phyloP scores from a whole-genome alignment of 495 filamentous ascomycete species.

The Trichoderma erinaceum region DNA sequence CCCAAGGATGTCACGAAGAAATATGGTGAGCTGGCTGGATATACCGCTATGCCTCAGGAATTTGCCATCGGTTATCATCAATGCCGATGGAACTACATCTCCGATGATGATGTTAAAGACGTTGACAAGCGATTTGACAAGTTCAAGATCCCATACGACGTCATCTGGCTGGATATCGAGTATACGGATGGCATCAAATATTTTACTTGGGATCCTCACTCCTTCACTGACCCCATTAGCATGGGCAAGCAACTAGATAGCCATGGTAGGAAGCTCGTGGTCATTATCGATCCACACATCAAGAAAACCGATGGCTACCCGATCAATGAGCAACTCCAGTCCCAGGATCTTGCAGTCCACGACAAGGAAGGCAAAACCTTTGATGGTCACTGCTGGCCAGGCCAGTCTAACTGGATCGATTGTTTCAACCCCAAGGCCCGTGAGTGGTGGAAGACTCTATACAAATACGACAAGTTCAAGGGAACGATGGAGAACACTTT shows the following conservation, averaged over 20 bases:
- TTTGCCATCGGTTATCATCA: constrained; percentile 94
- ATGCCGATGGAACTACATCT: constrained; percentile 98
- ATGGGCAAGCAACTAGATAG: constrained; percentile 84
- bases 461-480: constrained; percentile 80
- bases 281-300: constrained; percentile 95
- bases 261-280: constrained; percentile 82
- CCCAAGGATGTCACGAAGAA: constrained; percentile 71
- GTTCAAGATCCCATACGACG: constrained; percentile 89
- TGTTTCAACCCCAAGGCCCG: constrained; percentile 82
- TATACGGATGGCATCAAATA: constrained; percentile 95
- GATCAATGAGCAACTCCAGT: constrained; percentile 73
- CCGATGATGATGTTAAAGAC: constrained; percentile 91
- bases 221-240: constrained; percentile 73
- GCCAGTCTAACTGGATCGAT: constrained; percentile 92
- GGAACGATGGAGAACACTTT: constrained; percentile 76
- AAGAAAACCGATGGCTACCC: constrained; percentile 78
- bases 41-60: constrained; percentile 79
- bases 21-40: constrained; percentile 93
- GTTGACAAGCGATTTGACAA: constrained; percentile 96
- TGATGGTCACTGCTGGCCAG: constrained; percentile 98
- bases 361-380: constrained; percentile 87
- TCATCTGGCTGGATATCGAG: constrained; percentile 97
- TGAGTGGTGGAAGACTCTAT: constrained; percentile 83
- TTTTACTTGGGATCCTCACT: constrained; percentile 90
- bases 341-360: constrained; percentile 71